phyloP scores from a whole-genome alignment of 2,329 filamentous ascomycete species.

The Botrytis aclada region DNA sequence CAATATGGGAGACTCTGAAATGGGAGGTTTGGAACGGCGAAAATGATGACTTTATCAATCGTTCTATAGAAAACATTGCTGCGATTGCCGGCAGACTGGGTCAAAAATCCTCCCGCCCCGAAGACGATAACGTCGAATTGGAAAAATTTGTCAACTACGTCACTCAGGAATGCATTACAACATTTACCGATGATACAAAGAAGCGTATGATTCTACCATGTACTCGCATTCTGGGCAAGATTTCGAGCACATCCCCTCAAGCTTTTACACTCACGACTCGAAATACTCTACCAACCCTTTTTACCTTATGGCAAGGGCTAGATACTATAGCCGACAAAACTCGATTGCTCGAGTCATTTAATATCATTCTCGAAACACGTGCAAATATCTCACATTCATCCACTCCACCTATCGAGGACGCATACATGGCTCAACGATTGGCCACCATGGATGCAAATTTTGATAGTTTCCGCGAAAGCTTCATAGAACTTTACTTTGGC shows the following conservation, averaged over 20 bases:
- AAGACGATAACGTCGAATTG: conserved; percentile 17
- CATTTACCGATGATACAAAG: conserved; percentile 14
- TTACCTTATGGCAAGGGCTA: conserved; percentile 13
- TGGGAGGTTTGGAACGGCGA: conserved; percentile 38
- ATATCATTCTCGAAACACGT: conserved; percentile 31
- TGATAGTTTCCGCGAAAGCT: conserved; percentile 12
- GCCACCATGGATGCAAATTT: conserved; percentile 14
- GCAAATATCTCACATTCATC: conserved; percentile 19
- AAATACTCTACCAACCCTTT: not conserved
- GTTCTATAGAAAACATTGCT: conserved; percentile 30
- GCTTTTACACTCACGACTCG: conserved; percentile 1
- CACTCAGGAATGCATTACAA: conserved; percentile 18
- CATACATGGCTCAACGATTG: not conserved
- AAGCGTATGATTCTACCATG: conserved; percentile 19
- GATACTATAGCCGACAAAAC: conserved; percentile 18
- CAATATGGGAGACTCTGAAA: conserved; percentile 38
- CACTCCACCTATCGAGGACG: not conserved
- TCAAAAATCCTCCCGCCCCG: conserved; percentile 9
- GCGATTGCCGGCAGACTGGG: conserved; percentile 23
- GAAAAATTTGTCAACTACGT: conserved; percentile 21
- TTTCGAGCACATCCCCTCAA: conserved; percentile 16
- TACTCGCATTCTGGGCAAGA: conserved; percentile 17
- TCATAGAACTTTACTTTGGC: conserved; percentile 27
- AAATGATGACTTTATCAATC: conserved; percentile 34
- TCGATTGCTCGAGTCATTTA: conserved; percentile 32